Evolutionary conservation across 768 basidiomycete species (phyloP).

Genomic region (Lentinula guzmanii): DNA sequence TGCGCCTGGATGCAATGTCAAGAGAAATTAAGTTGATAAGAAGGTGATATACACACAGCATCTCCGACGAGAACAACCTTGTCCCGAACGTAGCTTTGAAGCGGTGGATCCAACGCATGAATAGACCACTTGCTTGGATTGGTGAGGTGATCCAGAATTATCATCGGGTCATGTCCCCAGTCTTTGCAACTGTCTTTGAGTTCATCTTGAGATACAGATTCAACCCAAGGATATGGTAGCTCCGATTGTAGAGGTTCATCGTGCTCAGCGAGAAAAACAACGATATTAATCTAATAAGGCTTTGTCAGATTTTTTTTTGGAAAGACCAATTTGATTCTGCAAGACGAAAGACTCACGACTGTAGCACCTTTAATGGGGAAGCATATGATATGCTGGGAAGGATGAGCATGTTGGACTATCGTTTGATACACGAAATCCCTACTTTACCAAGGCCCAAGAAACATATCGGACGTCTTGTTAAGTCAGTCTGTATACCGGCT

Average conservation of each 20-base stretch:
- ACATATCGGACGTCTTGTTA: slow-evolving; percentile 28
- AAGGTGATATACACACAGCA: slow-evolving; percentile 27
- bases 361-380: slow-evolving; percentile 40
- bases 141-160: slow-evolving; percentile 35
- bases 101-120: slow-evolving; percentile 39
- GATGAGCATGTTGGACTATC: slow-evolving; percentile 1
- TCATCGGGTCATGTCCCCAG: slow-evolving; percentile 39
- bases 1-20: slow-evolving; percentile 35
- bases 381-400: slow-evolving; percentile 42
- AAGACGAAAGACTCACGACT: slow-evolving; percentile 25
- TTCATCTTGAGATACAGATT: slow-evolving; percentile 32
- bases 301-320: not conserved
- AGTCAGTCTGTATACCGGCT: slow-evolving; percentile 35
- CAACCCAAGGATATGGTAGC: slow-evolving; percentile 35
- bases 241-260: slow-evolving; percentile 20
- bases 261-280: slow-evolving; percentile 31
- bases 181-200: slow-evolving; percentile 35
- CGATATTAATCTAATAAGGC: slow-evolving; percentile 36
- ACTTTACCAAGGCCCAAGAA: slow-evolving; percentile 45
- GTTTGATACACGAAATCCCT: slow-evolving; percentile 1
- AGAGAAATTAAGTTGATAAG: not conserved
- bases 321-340: not conserved
- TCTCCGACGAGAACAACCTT: slow-evolving; percentile 50
- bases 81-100: slow-evolving; percentile 35
- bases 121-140: slow-evolving; percentile 48